These are phyloP conservation scores for Debaryomyces nepalensis DNA, from an alignment of 1,139 yeast species.

Conservation along the genomic window DNA sequence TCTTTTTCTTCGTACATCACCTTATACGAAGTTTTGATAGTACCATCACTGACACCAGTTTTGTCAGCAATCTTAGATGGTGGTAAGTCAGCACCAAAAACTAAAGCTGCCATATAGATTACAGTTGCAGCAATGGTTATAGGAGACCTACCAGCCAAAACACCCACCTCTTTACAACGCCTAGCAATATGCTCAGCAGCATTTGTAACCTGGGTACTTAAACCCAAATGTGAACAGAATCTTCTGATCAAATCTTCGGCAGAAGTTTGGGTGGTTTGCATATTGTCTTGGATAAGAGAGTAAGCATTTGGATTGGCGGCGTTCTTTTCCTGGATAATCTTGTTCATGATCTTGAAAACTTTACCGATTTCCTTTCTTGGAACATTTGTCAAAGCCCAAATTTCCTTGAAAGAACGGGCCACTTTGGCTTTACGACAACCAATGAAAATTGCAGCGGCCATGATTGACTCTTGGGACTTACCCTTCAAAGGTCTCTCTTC, in stretches of 20 bases:
- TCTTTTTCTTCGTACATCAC: slow-evolving; percentile 76
- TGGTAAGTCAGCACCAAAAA: slow-evolving; percentile 71
- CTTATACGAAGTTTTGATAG: slow-evolving; percentile 91
- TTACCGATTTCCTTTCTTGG: slow-evolving; percentile 94
- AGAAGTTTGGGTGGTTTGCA: slow-evolving; percentile 84
- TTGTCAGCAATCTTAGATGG: slow-evolving; percentile 88
- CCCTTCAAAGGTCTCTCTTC: slow-evolving; percentile 90
- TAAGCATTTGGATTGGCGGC: slow-evolving; percentile 47
- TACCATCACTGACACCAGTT: slow-evolving; percentile 98
- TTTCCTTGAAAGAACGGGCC: slow-evolving; percentile 94
- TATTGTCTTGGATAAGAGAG: slow-evolving; percentile 52
- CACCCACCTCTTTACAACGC: slow-evolving; percentile 87
- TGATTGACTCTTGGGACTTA: slow-evolving; percentile 88
- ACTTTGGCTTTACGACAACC: slow-evolving; percentile 96
- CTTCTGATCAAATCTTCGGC: slow-evolving; percentile 96
- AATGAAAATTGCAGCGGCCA: slow-evolving; percentile 95
- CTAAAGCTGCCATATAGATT: slow-evolving; percentile 86
- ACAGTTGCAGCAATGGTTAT: slow-evolving; percentile 98
- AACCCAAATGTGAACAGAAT: slow-evolving; percentile 93
- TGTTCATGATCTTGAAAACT: slow-evolving; percentile 81
- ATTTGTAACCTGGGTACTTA: slow-evolving; percentile 81
- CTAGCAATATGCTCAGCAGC: slow-evolving; percentile 94
- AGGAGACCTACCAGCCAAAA: slow-evolving; percentile 95
- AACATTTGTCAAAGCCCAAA: slow-evolving; percentile 92
- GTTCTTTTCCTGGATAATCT: slow-evolving; percentile 70